These are phyloP conservation scores for Boletus vermiculosoides DNA, from an alignment of 768 basidiomycete genomes.

Conservation along the genomic window DNA sequence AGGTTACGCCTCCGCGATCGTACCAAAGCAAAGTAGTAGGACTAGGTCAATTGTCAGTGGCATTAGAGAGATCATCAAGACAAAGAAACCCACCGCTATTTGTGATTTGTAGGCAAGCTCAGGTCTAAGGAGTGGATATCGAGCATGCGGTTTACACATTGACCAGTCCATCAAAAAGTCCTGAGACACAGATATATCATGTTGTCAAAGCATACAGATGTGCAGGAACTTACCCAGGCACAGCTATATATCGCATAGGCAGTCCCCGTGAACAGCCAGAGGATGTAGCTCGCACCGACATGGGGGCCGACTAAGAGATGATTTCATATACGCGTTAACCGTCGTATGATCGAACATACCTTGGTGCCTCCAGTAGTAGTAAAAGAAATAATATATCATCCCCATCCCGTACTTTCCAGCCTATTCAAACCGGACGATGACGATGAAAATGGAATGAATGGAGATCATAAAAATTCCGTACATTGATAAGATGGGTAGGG, in stretches of 20 bases:
- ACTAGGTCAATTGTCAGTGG: constrained; percentile 32
- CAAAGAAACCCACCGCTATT: constrained; percentile 45
- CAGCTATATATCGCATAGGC: constrained; percentile 68
- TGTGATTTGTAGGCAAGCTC: constrained; percentile 73
- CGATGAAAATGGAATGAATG: background rate
- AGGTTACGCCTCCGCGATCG: constrained; percentile 9
- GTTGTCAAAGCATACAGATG: background rate
- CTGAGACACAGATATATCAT: constrained; percentile 36
- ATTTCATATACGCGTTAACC: background rate
- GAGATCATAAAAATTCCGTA: constrained; percentile 25
- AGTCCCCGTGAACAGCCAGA: constrained; percentile 68
- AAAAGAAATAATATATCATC: constrained; percentile 63
- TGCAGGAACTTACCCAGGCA: constrained; percentile 61
- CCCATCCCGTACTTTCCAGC: constrained; percentile 80
- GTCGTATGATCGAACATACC: constrained; percentile 34
- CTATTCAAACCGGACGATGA: constrained; percentile 42
- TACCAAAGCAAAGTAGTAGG: constrained; percentile 82
- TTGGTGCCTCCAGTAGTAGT: constrained; percentile 73
- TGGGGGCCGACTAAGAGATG: constrained; percentile 27
- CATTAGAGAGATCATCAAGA: background rate
- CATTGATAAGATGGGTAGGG: constrained; percentile 83
- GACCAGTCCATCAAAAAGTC: constrained; percentile 97
- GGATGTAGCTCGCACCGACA: constrained; percentile 51
- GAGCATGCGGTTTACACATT: constrained; percentile 55
- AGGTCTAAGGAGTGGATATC: constrained; percentile 60